phyloP scores from a whole-genome alignment of 2,329 filamentous ascomycete species.

The Bimuria novae-zelandiae region DNA sequence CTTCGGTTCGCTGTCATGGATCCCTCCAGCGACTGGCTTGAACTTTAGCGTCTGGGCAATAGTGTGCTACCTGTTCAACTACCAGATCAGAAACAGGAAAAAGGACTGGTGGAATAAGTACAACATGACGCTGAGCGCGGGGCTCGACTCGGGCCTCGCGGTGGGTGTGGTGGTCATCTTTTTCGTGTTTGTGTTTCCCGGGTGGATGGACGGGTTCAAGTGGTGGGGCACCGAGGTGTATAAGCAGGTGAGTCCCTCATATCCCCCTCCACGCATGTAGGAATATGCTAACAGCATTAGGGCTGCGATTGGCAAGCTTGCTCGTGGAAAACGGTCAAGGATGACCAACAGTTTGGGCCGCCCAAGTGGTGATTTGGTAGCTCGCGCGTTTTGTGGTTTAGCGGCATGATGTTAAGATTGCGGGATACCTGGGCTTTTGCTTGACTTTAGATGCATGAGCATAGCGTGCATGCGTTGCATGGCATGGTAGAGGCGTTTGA shows the following conservation, averaged over 20 bases:
- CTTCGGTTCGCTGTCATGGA: slow-evolving; percentile 83
- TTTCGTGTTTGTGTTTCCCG: slow-evolving; percentile 83
- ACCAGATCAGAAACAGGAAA: slow-evolving; percentile 69
- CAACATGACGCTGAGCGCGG: slow-evolving; percentile 85
- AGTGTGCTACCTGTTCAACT: slow-evolving; percentile 85
- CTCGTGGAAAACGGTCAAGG: slow-evolving; percentile 64
- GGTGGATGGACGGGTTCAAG: slow-evolving; percentile 70
- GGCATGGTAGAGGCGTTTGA: too few relatives aligned
- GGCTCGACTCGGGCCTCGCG: slow-evolving; percentile 79
- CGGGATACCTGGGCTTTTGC: background rate
- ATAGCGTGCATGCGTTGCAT: too few relatives aligned
- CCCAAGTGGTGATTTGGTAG: slow-evolving; percentile 48
- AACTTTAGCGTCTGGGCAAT: slow-evolving; percentile 89
- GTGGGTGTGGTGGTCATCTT: slow-evolving; percentile 84
- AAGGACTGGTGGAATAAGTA: slow-evolving; percentile 88
- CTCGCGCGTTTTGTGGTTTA: background rate
- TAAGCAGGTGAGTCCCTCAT: slow-evolving; percentile 58
- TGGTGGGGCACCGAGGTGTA: slow-evolving; percentile 93
- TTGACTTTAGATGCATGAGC: background rate
- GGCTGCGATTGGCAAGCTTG: slow-evolving; percentile 87
- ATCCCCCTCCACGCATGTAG: background rate
- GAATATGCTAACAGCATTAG: slow-evolving; percentile 29
- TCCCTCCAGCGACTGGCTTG: slow-evolving; percentile 78
- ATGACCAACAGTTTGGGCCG: slow-evolving; percentile 43
- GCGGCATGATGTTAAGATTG: background rate